These are phyloP conservation scores for Trametes polyzona DNA, from an alignment of 1,284 basidiomycete genomes.

Conservation along the genomic window DNA sequence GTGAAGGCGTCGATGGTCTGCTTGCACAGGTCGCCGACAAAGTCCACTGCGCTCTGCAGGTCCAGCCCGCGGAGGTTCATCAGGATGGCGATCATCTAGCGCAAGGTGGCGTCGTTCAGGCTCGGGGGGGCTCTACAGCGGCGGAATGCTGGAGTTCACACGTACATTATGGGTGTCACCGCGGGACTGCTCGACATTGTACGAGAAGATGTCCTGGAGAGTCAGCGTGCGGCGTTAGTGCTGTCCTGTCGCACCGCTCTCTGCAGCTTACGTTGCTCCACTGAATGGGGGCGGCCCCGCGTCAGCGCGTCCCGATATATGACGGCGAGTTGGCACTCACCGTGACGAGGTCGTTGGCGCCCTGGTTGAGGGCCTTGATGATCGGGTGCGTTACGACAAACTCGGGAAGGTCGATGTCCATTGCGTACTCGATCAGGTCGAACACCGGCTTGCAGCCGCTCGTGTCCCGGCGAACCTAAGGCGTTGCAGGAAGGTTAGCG, in stretches of 20 bases:
- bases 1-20: constrained; percentile 37
- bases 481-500: not conserved
- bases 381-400: constrained; percentile 42
- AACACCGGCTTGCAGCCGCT: constrained; percentile 44
- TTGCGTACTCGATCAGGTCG: constrained; percentile 45
- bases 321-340: constrained; percentile 13
- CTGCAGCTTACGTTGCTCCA: constrained; percentile 44
- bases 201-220: constrained; percentile 44
- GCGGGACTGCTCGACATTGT: constrained; percentile 42
- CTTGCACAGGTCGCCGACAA: constrained; percentile 39
- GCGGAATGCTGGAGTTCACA: not conserved
- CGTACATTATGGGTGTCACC: constrained; percentile 42
- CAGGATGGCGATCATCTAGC: constrained; percentile 37
- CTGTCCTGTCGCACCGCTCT: not conserved
- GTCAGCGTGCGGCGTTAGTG: not conserved
- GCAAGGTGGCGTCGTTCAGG: not conserved
- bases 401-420: constrained; percentile 44
- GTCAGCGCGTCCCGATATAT: not conserved
- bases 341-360: constrained; percentile 45
- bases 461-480: constrained; percentile 29
- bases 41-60: constrained; percentile 42
- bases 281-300: not conserved
- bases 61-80: constrained; percentile 35
- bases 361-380: constrained; percentile 40
- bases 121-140: not conserved